These are phyloP conservation scores for Emergomyces pasteurianus DNA, from an alignment of 2,329 filamentous ascomycete species.

Conservation along the genomic window DNA sequence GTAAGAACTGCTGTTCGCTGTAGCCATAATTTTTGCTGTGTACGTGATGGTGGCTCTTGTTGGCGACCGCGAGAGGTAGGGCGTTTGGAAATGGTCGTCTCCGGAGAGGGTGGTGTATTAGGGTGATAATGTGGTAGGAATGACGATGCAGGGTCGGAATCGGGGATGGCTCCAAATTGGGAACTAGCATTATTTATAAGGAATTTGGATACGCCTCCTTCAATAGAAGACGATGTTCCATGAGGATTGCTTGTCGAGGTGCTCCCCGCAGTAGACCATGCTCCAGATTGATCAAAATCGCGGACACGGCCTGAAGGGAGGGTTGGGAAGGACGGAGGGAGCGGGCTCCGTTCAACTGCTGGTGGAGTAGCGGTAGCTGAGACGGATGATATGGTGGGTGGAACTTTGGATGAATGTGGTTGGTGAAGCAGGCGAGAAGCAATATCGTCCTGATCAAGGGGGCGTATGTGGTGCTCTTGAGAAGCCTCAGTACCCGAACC, in stretches of 20 bases:
- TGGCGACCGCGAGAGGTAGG: conserved; percentile 23
- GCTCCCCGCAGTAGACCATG: conserved; percentile 17
- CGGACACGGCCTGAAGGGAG: conserved; percentile 22
- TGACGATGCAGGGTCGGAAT: conserved; percentile 34
- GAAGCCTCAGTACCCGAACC: conserved; percentile 12
- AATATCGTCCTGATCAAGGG: conserved; percentile 25
- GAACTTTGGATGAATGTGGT: conserved; percentile 32
- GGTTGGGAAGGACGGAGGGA: conserved; percentile 26
- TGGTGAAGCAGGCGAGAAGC: conserved; percentile 27
- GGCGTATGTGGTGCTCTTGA: conserved; percentile 12
- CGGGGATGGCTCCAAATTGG: conserved; percentile 22
- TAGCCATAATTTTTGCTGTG: conserved; percentile 38
- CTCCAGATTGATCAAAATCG: conserved; percentile 17
- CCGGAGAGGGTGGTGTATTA: conserved; percentile 33
- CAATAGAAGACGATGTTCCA: conserved; percentile 36
- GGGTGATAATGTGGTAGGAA: conserved; percentile 38
- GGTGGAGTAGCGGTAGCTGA: conserved; percentile 33
- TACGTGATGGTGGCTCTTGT: conserved; percentile 33
- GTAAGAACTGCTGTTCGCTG: conserved; percentile 34
- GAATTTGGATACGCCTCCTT: conserved; percentile 36
- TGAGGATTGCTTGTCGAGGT: conserved; percentile 22
- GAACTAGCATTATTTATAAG: conserved; percentile 25
- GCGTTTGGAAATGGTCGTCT: conserved; percentile 19
- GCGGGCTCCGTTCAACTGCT: conserved; percentile 23
- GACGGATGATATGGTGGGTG: conserved; percentile 38